Evolutionary conservation across 192 early-diverging fungal species (phyloP).

Genomic region (Radiomyces spectabilis): DNA sequence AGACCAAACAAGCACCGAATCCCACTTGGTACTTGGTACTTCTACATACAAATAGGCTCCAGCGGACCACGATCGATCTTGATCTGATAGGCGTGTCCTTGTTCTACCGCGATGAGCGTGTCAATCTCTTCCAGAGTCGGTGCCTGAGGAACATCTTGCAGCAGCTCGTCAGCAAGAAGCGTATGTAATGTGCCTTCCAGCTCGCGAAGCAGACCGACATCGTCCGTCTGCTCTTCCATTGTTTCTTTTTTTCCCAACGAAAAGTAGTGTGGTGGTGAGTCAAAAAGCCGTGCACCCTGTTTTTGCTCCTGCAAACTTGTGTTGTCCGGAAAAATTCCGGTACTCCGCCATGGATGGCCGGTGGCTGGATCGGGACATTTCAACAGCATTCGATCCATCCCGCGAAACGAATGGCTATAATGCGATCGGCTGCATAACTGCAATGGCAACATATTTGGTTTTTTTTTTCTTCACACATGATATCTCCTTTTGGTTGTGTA

Average conservation of each 20-base stretch:
- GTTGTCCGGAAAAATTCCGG: too few species aligned
- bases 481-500: background rate
- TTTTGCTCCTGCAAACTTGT: too few species aligned
- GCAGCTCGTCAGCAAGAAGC: conserved; percentile 8
- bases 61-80: conserved; percentile 5
- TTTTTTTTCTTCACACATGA: background rate
- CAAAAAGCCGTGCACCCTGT: too few species aligned
- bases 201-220: too few species aligned
- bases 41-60: conserved; percentile 7
- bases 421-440: too few species aligned
- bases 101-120: conserved; percentile 18
- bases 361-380: background rate
- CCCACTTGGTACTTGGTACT: background rate
- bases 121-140: conserved; percentile 12
- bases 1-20: background rate
- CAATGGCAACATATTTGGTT: background rate
- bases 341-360: too few species aligned
- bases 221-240: too few species aligned
- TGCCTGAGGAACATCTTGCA: conserved; percentile 6
- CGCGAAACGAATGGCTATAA: too few species aligned
- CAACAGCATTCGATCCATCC: too few species aligned
- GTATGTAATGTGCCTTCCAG: too few species aligned
- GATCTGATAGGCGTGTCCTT: conserved; percentile 13
- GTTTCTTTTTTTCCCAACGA: too few species aligned
- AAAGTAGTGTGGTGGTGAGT: too few species aligned